Evolutionary conservation across 2,329 filamentous ascomycete genomes (phyloP).

Genomic region (Boeremia lycopersici): DNA sequence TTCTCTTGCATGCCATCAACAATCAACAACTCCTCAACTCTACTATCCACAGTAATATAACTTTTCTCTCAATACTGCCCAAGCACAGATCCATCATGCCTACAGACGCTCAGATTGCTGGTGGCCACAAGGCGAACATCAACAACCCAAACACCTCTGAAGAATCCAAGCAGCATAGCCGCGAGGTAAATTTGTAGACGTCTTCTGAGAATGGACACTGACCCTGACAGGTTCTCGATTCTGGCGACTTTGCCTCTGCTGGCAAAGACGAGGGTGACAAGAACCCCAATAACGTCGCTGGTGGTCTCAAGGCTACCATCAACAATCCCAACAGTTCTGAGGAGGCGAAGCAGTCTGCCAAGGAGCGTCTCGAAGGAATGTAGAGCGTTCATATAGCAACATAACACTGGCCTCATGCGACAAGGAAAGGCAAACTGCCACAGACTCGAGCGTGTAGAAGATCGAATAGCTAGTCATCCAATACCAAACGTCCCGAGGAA

Average conservation of each 20-base stretch:
- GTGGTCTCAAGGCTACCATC: slow-evolving; percentile 49
- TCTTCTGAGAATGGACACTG: background rate
- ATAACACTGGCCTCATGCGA: background rate
- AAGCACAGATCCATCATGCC: slow-evolving; percentile 51
- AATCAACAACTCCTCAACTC: background rate
- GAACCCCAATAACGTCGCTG: slow-evolving; percentile 60
- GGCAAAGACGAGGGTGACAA: slow-evolving; percentile 46
- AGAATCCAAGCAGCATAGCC: slow-evolving; percentile 63
- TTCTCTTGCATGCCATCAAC: background rate
- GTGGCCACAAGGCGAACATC: slow-evolving; percentile 49
- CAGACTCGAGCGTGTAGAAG: background rate
- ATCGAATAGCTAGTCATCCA: background rate
- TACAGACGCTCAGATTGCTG: slow-evolving; percentile 58
- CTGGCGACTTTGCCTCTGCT: slow-evolving; percentile 27
- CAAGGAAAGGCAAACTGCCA: background rate
- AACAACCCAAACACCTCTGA: slow-evolving; percentile 63
- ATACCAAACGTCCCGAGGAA: background rate
- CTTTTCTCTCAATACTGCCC: background rate
- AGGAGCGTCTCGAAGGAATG: slow-evolving; percentile 56
- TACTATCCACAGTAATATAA: background rate
- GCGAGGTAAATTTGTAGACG: slow-evolving; percentile 58
- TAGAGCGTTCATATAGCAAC: slow-evolving; percentile 3
- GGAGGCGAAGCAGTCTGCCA: slow-evolving; percentile 62
- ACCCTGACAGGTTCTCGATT: slow-evolving; percentile 1
- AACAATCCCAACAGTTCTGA: slow-evolving; percentile 64